Conservation (phyloP, 2,329 filamentous ascomycete genomes). For the Curvularia eragrostidis region DNA sequence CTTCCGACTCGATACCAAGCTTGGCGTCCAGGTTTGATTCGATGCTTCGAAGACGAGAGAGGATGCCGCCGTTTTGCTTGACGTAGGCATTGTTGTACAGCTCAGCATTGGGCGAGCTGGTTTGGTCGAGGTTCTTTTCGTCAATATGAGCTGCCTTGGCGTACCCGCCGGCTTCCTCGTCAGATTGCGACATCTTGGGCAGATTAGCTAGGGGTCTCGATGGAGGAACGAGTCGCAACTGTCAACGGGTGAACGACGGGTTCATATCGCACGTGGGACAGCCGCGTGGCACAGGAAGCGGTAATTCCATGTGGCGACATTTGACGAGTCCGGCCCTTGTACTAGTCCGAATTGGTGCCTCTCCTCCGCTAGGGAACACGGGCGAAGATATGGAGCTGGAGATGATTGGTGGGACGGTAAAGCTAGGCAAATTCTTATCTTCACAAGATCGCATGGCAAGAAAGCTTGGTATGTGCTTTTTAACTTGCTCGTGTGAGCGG, state of each 20-base stretch:
- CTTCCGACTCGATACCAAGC: conserved; percentile 35
- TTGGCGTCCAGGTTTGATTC: conserved; percentile 22
- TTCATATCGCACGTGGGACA: not conserved
- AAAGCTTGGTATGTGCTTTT: not conserved
- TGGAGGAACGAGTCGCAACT: not conserved
- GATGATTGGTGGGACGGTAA: not conserved
- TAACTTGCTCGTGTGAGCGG: not conserved
- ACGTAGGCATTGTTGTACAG: not conserved
- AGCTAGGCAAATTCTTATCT: not conserved
- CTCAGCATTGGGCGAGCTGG: not conserved
- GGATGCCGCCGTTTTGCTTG: not conserved
- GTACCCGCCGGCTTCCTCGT: not conserved
- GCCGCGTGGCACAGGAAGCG: not conserved
- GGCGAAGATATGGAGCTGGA: not conserved
- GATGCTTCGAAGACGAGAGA: not conserved
- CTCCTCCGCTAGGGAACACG: not conserved
- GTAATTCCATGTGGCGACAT: not conserved
- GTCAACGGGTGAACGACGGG: not conserved
- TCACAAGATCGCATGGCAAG: not conserved
- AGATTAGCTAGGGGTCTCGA: not conserved
- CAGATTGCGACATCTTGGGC: not conserved
- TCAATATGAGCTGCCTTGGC: not conserved
- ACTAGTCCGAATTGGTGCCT: not conserved
- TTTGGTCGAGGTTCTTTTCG: not conserved
- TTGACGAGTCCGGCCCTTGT: not conserved